Evolutionary conservation across 2,329 filamentous ascomycete genomes (phyloP).

Genomic region (Fusarium oxysporum): DNA sequence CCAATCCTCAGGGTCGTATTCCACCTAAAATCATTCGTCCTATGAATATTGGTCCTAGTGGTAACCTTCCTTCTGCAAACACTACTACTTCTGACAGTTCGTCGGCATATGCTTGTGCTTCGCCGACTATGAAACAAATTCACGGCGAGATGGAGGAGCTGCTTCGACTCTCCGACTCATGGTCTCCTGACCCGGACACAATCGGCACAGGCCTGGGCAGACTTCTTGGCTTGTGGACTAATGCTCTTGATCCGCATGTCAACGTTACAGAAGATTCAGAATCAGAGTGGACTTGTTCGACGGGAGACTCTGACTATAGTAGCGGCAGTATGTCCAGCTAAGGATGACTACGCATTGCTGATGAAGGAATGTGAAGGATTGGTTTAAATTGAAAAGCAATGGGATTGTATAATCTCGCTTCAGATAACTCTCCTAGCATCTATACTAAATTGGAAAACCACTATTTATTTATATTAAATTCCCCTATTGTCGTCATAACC

Average conservation of each 20-base stretch:
- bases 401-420: accelerated
- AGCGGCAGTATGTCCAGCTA: background rate
- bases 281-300: background rate
- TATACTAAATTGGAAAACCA: background rate
- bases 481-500: accelerated
- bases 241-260: background rate
- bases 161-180: background rate
- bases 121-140: accelerated
- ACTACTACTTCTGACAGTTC: background rate
- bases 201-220: accelerated
- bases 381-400: background rate
- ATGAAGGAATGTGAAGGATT: accelerated
- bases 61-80: background rate
- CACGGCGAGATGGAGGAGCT: background rate
- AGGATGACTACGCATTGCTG: accelerated
- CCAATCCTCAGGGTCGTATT: background rate
- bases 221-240: background rate
- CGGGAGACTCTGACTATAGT: background rate
- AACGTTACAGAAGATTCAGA: accelerated
- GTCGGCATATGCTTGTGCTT: accelerated
- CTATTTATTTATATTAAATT: background rate
- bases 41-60: background rate
- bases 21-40: background rate
- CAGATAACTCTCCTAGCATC: accelerated
- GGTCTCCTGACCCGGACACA: background rate